Evolutionary conservation across 2,329 filamentous ascomycete genomes (phyloP).

Genomic region (Gliomastix tumulicola): DNA sequence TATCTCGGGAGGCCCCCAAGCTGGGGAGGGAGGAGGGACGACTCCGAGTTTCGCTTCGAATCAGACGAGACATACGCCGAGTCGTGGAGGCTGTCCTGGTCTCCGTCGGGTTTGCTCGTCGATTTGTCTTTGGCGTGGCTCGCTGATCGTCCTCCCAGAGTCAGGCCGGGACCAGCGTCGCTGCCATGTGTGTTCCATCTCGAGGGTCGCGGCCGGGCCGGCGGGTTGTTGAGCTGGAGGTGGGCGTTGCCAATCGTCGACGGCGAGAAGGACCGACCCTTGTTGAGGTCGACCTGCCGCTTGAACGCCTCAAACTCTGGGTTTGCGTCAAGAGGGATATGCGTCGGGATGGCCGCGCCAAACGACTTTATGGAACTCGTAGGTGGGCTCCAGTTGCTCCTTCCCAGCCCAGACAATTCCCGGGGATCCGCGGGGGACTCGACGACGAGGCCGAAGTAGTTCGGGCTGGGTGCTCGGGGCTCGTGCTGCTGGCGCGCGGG

Average conservation of each 20-base stretch:
- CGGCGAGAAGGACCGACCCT: constrained; percentile 36
- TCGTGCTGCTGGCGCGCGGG: constrained; percentile 28
- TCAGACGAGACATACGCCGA: constrained; percentile 49
- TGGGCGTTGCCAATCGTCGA: constrained; percentile 36
- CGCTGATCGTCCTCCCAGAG: too few relatives aligned
- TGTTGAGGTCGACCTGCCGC: constrained; percentile 62
- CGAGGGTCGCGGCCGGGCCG: constrained; percentile 32
- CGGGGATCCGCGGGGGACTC: constrained; percentile 54
- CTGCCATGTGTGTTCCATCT: constrained; percentile 42
- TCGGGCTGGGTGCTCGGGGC: constrained; percentile 58
- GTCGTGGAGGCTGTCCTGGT: constrained; percentile 38
- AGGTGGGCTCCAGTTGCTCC: constrained; percentile 68
- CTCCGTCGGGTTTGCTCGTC: constrained; percentile 31
- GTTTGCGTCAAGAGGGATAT: constrained; percentile 67
- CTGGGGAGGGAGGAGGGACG: constrained; percentile 33
- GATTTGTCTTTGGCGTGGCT: constrained; percentile 9
- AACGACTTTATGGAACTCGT: constrained; percentile 67
- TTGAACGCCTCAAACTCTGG: constrained; percentile 77
- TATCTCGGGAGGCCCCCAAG: constrained; percentile 35
- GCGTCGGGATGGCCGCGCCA: constrained; percentile 59
- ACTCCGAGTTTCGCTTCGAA: constrained; percentile 45
- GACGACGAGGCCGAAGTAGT: constrained; percentile 77
- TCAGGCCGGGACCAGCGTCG: constrained; percentile 24
- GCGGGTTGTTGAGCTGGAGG: constrained; percentile 17
- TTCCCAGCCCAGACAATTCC: constrained; percentile 56